These are phyloP conservation scores for Theileria parva DNA, from an alignment of 169 alveolate genomes.

Conservation along the genomic window DNA sequence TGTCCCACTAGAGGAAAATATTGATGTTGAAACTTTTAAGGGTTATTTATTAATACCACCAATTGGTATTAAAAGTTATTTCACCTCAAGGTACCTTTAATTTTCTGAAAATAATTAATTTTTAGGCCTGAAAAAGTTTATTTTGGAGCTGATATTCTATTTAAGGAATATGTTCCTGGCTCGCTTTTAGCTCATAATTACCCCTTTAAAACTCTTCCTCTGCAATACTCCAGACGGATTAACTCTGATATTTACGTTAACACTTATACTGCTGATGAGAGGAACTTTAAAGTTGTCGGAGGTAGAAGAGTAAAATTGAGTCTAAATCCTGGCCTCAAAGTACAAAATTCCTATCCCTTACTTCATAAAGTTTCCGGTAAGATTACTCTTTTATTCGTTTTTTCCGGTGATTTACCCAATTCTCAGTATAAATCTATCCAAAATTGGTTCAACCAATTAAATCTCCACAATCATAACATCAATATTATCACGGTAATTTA, in stretches of 20 bases:
- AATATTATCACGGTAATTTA: neutral
- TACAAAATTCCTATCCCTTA: constrained; percentile 26
- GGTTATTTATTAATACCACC: constrained; percentile 46
- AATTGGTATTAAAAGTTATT: constrained; percentile 12
- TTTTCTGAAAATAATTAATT: neutral
- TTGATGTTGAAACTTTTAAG: constrained; percentile 38
- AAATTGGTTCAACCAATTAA: neutral
- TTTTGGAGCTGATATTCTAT: constrained; percentile 13
- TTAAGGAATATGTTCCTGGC: constrained; percentile 44
- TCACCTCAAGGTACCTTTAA: constrained; percentile 1
- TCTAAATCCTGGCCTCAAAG: constrained; percentile 25
- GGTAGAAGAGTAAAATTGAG: constrained; percentile 32
- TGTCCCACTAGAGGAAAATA: neutral
- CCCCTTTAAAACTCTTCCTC: constrained; percentile 41
- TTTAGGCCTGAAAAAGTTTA: constrained; percentile 12
- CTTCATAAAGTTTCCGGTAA: constrained; percentile 37
- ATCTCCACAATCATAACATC: neutral
- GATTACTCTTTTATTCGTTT: constrained; percentile 28
- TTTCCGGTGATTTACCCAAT: constrained; percentile 60
- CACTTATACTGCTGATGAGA: constrained; percentile 30
- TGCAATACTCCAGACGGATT: constrained; percentile 33
- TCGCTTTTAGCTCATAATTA: constrained; percentile 50
- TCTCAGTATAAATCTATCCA: constrained; percentile 31
- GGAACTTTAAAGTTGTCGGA: constrained; percentile 27
- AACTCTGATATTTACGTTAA: constrained; percentile 46